These are phyloP conservation scores for Collybia nuda DNA, from an alignment of 768 basidiomycete genomes.

Conservation along the genomic window DNA sequence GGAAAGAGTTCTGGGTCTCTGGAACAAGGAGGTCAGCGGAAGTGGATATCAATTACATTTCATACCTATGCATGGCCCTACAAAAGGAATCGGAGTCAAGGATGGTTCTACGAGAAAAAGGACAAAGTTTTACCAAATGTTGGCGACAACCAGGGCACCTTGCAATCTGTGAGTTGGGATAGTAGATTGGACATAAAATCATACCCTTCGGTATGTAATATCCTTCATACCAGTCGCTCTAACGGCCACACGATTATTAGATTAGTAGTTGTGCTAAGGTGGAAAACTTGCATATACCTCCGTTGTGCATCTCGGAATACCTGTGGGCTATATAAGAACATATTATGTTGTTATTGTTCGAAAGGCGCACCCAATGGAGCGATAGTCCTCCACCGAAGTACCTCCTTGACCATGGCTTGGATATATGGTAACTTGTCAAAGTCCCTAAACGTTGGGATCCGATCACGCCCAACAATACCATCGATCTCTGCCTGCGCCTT, in stretches of 20 bases:
- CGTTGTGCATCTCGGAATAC: neutral
- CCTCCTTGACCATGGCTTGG: conserved; percentile 1
- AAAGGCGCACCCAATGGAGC: neutral
- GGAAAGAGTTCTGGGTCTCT: conserved; percentile 1
- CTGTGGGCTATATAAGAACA: neutral
- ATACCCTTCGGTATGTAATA: conserved; percentile 1
- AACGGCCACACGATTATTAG: neutral
- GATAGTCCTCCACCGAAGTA: conserved; percentile 3
- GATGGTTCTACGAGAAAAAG: neutral
- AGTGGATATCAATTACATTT: neutral
- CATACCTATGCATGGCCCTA: conserved; percentile 5
- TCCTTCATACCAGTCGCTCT: conserved; percentile 5
- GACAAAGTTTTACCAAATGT: neutral
- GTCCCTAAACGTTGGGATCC: neutral
- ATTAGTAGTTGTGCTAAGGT: too few species aligned
- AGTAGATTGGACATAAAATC: neutral
- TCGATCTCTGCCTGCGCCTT: conserved; percentile 2
- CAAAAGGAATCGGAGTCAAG: too few species aligned
- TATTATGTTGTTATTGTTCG: neutral
- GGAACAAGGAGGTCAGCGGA: too few species aligned
- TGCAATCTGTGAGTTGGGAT: neutral
- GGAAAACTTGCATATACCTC: neutral
- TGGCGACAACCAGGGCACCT: neutral
- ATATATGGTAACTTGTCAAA: conserved; percentile 1
- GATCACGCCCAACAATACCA: neutral